Evolutionary conservation across 495 filamentous ascomycete species (phyloP), one percentile per base, ranked within the genome.

Genomic region (Hypoxylon perforatum): DNA sequence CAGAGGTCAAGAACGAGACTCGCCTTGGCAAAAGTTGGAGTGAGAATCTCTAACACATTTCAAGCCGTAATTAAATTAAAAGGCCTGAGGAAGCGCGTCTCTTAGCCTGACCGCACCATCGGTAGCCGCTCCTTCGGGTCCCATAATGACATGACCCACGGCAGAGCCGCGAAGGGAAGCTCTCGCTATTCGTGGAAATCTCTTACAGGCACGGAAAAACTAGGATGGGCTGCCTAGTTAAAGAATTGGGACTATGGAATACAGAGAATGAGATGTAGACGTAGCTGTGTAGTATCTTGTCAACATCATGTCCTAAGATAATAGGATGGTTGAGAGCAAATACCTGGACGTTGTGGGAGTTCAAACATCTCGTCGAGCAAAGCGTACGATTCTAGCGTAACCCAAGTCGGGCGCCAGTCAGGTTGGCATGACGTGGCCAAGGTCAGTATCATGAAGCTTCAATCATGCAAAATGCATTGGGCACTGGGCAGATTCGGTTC

Each of bases 21-120:
- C n/a, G n/a, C n/a, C n/a, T n/a, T n/a, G n/a, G n/a, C n/a, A n/a
- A n/a, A n/a, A n/a, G 50, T 23, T 56, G 28, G 25, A 12, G 30
- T 21, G 1, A 28, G 23, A 18, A 21, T 56, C 61, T 53, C 61
- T 48, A 42, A 42, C 55, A 48, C 21, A 30, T 18, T 15, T 54
- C 14, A 42, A 23, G 56, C 56, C 41, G 61, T 36, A 60, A 64
- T 45, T 52, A 64, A 64, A 69, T 61, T 64, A 64, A 61, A 69
- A 46, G 61, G 61, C 19, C 19, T n/a, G 17, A 33, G 17, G 7
- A 30, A 36, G 36, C 50, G 50, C 18, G 25, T 17, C 28, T 51
- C 51, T 64, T 69, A 21, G 61, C 51, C 30, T 18, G 21, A 47
- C 60, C 56, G 57, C 61, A 57, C 66, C 30, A 64, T 53, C 45